Percentiles rank a stretch among this genome's conserved stretches.
phyloP scores from a whole-genome alignment of 2,329 filamentous ascomycete species.

The Fusarium penzigii region DNA sequence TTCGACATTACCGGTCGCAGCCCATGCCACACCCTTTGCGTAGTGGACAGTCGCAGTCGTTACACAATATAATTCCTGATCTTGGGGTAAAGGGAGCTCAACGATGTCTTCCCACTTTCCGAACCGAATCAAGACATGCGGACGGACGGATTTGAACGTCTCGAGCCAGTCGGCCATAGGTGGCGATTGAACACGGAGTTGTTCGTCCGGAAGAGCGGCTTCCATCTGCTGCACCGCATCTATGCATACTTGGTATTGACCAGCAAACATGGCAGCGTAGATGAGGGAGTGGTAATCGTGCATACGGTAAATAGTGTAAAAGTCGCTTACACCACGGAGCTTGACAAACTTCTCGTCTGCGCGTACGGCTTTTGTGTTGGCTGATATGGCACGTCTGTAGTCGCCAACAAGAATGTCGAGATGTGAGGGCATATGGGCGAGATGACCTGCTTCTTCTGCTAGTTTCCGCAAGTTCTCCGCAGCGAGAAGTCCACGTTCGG shows the following conservation, averaged over 20 bases:
- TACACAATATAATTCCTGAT: conserved; percentile 61
- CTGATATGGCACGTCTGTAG: conserved; percentile 61
- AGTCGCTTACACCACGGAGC: conserved; percentile 59
- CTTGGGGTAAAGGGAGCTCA: conserved; percentile 52
- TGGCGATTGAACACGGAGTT: conserved; percentile 48
- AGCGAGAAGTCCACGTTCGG: conserved; percentile 59
- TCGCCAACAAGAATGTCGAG: conserved; percentile 72
- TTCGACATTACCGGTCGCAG: conserved; percentile 54
- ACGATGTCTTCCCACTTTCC: conserved; percentile 69
- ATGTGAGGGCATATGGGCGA: conserved; percentile 74
- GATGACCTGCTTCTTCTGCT: conserved; percentile 67
- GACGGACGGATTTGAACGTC: conserved; percentile 62
- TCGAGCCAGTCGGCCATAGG: conserved; percentile 78
- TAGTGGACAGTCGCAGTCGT: conserved; percentile 70
- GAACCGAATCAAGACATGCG: conserved; percentile 71
- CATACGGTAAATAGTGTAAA: conserved; percentile 72
- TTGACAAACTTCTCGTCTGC: conserved; percentile 67
- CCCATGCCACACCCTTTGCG: conserved; percentile 65
- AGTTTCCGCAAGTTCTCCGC: conserved; percentile 65
- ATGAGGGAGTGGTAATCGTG: conserved; percentile 73
- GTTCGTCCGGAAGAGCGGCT: conserved; percentile 57
- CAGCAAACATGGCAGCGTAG: conserved; percentile 76
- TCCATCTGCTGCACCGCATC: conserved; percentile 61
- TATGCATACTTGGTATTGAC: conserved; percentile 60
- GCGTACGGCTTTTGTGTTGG: conserved; percentile 61